Percentiles rank a stretch among this genome's conserved stretches.
Evolutionary conservation across 352 stramenopile genomes (phyloP).

Genomic region (Bremia lactucae): DNA sequence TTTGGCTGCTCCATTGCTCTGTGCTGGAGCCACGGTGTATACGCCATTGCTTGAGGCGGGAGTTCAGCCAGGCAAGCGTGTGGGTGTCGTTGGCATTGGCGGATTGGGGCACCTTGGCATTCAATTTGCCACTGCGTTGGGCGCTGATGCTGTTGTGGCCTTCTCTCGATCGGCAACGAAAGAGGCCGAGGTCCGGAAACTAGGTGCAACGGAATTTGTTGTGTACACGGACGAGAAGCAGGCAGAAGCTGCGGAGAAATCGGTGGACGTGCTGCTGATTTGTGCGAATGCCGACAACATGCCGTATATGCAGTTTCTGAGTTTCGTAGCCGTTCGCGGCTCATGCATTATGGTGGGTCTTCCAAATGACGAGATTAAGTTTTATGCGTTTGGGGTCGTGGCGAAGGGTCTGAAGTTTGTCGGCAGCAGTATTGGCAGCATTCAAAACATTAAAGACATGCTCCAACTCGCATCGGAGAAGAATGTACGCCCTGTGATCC

Average conservation of each 20-base stretch:
- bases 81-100: slow-evolving; percentile 75
- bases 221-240: slow-evolving; percentile 37
- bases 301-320: slow-evolving; percentile 40
- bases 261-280: slow-evolving; percentile 62
- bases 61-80: slow-evolving; percentile 34
- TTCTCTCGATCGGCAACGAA: slow-evolving; percentile 63
- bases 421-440: slow-evolving; percentile 38
- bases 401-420: slow-evolving; percentile 24
- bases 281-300: slow-evolving; percentile 52
- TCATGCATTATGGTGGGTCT: slow-evolving; percentile 60
- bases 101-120: slow-evolving; percentile 80
- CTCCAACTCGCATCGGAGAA: slow-evolving; percentile 66
- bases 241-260: slow-evolving; percentile 9
- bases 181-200: slow-evolving; percentile 30
- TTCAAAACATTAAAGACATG: slow-evolving; percentile 72
- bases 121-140: slow-evolving; percentile 71
- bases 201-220: slow-evolving; percentile 62
- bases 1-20: slow-evolving; percentile 9
- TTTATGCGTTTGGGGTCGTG: slow-evolving; percentile 43
- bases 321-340: slow-evolving; percentile 41
- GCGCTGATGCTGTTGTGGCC: slow-evolving; percentile 37
- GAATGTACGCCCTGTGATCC: slow-evolving; percentile 45
- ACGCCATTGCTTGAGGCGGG: slow-evolving; percentile 32
- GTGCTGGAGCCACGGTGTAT: slow-evolving; percentile 10
- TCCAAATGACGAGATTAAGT: slow-evolving; percentile 49